Percentiles rank a stretch among this genome's conserved stretches.
These are phyloP conservation scores for Chloropicon primus DNA, from an alignment of 139 green algal species.

Conservation along the genomic window DNA sequence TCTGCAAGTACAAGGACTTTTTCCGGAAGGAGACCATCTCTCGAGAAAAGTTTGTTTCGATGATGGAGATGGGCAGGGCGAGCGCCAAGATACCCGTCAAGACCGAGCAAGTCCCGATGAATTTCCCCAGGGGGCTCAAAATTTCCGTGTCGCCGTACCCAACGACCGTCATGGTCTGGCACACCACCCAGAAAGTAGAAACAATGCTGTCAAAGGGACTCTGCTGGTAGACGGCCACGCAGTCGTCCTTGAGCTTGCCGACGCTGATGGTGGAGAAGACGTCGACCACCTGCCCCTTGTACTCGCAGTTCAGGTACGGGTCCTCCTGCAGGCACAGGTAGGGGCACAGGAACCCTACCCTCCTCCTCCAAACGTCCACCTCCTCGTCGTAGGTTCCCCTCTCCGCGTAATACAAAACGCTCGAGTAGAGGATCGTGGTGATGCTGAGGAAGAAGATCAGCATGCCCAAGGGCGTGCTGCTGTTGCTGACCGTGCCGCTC, in stretches of 20 bases:
- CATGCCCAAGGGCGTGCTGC: constrained; percentile 13
- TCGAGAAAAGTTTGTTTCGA: constrained; percentile 21
- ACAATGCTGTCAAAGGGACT: constrained; percentile 20
- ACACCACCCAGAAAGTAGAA: constrained; percentile 22
- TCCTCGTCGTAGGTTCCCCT: constrained; percentile 5
- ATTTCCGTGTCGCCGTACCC: constrained; percentile 30
- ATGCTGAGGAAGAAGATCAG: constrained; percentile 20
- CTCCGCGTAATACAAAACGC: constrained; percentile 30
- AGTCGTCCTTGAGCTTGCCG: background rate
- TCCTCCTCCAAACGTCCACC: background rate
- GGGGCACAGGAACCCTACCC: background rate
- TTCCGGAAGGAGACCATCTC: background rate
- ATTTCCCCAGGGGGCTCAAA: constrained; percentile 9
- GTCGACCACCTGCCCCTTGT: background rate
- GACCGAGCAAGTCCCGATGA: constrained; percentile 21
- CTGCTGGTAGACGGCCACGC: background rate
- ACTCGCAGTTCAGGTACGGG: background rate
- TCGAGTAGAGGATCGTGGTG: constrained; percentile 18
- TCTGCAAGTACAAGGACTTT: background rate
- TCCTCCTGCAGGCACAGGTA: background rate
- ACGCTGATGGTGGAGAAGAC: background rate
- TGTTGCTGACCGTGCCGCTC: background rate
- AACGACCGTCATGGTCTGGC: constrained; percentile 29
- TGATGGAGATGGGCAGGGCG: constrained; percentile 30
- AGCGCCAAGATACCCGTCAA: constrained; percentile 16